Base-by-base conservation (phyloP, 306 rosid species). In the Quercus parvula region DNA sequence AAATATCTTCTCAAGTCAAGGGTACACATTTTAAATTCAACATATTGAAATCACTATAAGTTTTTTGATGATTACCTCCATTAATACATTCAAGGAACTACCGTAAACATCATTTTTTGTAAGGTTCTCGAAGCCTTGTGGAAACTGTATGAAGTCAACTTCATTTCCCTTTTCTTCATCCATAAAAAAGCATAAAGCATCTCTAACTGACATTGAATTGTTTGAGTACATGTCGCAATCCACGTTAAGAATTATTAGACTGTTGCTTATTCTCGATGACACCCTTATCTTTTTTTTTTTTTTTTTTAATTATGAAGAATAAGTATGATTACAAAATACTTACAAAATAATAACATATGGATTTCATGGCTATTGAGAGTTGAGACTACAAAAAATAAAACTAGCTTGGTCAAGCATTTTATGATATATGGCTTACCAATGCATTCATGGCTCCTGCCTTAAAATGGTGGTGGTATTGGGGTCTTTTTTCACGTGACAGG, bases 381-480 rank as follows among this genome's bases (percentile, higher is more conserved):
- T 31, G 38, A 22, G 8, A 62, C 14, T 62, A 14, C 38, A 22
- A 62, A 28, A 58, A 59, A 20, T 24, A 27, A 61, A 25, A 28
- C 31, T 24, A 61, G 19, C 33, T 25, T 25, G 7, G 27, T 22
- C 18, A 22, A 61, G 67, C 67, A 24, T 59, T 59, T 49, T 59
- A 24, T 61, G 67, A 24, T 61, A 25, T 61, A 27, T 10, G 66
- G 64, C 66, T 59, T 64, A 64, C 70, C 46, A 64, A 35, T 6
- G 70, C 70, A 64, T 64, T 64, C 70, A 64, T 25, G 62, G 75
- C 58, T 46, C 75, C 75, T 25, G 75, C 75, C 51, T 72, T 72
- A 38, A 72, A 72, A 17, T 72, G 52, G 33, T 72, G 75, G 24
- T 51, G 58, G 58, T 11, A 30, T 5, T 64, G 70, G 38, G 70